These are phyloP conservation scores for Fusarium sulawesiense DNA, from an alignment of 2,329 filamentous ascomycete species.

Conservation along the genomic window DNA sequence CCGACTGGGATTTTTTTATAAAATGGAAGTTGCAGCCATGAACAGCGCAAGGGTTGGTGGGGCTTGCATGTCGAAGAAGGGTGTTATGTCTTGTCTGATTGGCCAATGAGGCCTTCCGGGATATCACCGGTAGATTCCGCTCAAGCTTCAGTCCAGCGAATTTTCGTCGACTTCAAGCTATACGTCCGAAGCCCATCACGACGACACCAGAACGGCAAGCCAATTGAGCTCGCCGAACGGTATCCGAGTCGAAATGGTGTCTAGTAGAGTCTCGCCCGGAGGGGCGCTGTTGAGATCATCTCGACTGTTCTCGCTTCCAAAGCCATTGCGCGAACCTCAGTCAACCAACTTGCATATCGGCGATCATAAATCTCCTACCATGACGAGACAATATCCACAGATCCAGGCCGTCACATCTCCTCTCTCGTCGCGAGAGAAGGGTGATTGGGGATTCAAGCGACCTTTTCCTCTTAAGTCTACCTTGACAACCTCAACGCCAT, in stretches of 20 bases:
- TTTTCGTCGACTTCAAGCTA: conserved; percentile 45
- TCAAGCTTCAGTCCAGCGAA: conserved; percentile 45
- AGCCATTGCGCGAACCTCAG: conserved; percentile 74
- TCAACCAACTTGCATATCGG: conserved; percentile 55
- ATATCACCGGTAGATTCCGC: conserved; percentile 49
- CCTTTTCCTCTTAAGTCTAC: conserved; percentile 82
- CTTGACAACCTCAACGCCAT: conserved; percentile 75
- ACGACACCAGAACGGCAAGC: conserved; percentile 41
- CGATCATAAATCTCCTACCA: conserved; percentile 53
- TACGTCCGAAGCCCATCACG: conserved; percentile 32
- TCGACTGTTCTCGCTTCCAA: conserved; percentile 88
- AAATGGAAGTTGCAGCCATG: conserved; percentile 23
- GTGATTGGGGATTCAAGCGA: conserved; percentile 94
- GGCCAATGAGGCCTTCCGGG: conserved; percentile 44
- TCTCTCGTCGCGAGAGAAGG: conserved; percentile 74
- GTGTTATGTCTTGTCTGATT: conserved; percentile 17
- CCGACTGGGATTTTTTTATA: conserved; percentile 21
- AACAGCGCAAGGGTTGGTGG: conserved; percentile 40
- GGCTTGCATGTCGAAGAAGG: conserved; percentile 9
- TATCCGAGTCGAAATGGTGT: conserved; percentile 49
- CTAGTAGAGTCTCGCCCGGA: conserved; percentile 65
- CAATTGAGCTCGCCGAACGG: conserved; percentile 49
- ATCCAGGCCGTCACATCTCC: conserved; percentile 86
- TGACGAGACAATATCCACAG: conserved; percentile 81
- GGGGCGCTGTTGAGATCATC: conserved; percentile 83